Evolutionary conservation across 2,329 filamentous ascomycete species (phyloP).

Genomic region (Pseudogymnoascus sp.): DNA sequence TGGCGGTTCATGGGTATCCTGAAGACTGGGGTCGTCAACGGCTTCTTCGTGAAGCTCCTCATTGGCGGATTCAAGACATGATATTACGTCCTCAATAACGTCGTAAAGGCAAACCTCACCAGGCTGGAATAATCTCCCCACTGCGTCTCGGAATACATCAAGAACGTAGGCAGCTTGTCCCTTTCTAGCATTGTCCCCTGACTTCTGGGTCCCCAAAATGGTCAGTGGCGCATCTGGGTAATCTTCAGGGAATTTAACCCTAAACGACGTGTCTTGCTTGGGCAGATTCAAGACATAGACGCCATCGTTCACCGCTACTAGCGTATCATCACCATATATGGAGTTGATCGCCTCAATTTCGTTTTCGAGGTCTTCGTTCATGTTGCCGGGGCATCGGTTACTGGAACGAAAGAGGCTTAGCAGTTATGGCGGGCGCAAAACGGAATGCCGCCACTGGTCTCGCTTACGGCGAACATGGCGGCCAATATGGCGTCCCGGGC

Average conservation of each 20-base stretch:
- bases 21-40: constrained; percentile 1
- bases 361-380: constrained; percentile 46
- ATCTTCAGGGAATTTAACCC: constrained; percentile 57
- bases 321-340: constrained; percentile 65
- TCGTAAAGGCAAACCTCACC: constrained; percentile 85
- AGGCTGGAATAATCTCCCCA: constrained; percentile 59
- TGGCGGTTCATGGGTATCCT: constrained; percentile 10
- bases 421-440: not conserved
- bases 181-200: constrained; percentile 56
- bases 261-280: constrained; percentile 44
- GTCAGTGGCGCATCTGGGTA: constrained; percentile 70
- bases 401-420: not conserved
- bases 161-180: constrained; percentile 66
- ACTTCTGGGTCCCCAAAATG: constrained; percentile 71
- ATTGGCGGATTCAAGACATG: constrained; percentile 11
- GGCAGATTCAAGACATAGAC: constrained; percentile 61
- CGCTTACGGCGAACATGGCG: not conserved
- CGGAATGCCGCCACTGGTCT: not conserved
- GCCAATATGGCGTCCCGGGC: not conserved
- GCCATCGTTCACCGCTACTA: constrained; percentile 35
- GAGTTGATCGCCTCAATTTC: constrained; percentile 77
- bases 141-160: constrained; percentile 56
- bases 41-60: constrained; percentile 15
- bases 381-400: constrained; percentile 11
- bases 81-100: constrained; percentile 66